Conservation (phyloP, 1,139 yeast species). For the Spencermartinsiella ligniputridi region DNA sequence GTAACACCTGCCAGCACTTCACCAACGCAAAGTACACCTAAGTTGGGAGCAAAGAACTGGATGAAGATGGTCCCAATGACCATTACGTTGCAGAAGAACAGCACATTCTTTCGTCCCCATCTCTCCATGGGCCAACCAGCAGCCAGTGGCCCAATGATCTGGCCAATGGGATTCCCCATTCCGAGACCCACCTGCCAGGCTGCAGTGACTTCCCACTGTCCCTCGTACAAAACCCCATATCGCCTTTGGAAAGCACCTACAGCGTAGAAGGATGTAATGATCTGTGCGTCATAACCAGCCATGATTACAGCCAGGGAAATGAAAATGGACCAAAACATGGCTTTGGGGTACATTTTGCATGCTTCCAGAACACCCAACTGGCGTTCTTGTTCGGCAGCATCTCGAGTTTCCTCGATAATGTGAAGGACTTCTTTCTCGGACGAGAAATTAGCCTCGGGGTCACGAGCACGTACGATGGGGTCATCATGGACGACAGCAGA, state of each 20-base stretch:
- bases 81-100: constrained; percentile 30
- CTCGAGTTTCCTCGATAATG: constrained; percentile 21
- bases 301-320: constrained; percentile 42
- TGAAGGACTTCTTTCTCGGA: constrained; percentile 19
- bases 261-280: constrained; percentile 41
- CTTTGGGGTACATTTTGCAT: constrained; percentile 32
- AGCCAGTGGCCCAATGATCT: constrained; percentile 23
- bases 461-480: no score
- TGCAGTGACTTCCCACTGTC: constrained; percentile 38
- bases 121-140: constrained; percentile 36
- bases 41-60: constrained; percentile 40
- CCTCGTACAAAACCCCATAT: constrained; percentile 37
- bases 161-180: constrained; percentile 27
- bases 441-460: not conserved
- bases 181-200: constrained; percentile 27
- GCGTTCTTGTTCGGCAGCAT: constrained; percentile 18
- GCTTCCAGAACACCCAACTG: constrained; percentile 21
- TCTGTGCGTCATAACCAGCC: constrained; percentile 46
- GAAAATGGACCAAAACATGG: constrained; percentile 45
- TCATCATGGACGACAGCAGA: no score
- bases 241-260: constrained; percentile 39
- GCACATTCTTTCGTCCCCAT: constrained; percentile 45
- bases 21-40: constrained; percentile 40
- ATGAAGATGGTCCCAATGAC: constrained; percentile 38
- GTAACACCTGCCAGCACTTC: constrained; percentile 43